Percentiles rank a stretch among this genome's conserved stretches.
Evolutionary conservation across 768 basidiomycete genomes (phyloP).

Genomic region (Mycena galericulata): DNA sequence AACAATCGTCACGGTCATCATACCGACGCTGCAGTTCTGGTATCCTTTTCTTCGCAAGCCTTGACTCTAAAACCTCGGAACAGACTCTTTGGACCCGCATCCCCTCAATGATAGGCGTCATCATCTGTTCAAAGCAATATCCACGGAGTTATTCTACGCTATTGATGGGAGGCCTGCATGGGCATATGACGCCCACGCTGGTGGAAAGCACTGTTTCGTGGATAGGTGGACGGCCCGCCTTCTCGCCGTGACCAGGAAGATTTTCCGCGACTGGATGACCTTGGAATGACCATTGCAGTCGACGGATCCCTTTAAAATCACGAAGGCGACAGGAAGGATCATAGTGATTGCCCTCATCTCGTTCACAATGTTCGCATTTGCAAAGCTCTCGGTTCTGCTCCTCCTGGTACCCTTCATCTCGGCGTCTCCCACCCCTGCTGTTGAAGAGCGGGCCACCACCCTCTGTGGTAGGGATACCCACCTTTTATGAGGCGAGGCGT

Average conservation of each 20-base stretch:
- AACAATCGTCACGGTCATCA: no score
- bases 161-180: not conserved
- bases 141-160: not conserved
- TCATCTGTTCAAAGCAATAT: not conserved
- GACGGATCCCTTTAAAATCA: slow-evolving; percentile 8
- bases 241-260: slow-evolving; percentile 23
- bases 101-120: not conserved
- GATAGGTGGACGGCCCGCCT: slow-evolving; percentile 6
- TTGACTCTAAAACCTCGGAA: slow-evolving; percentile 2
- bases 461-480: slow-evolving; percentile 47
- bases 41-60: no score
- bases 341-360: not conserved
- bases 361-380: slow-evolving; percentile 26
- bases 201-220: not conserved
- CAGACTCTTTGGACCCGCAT: not conserved
- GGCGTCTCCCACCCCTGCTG: slow-evolving; percentile 45
- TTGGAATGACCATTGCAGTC: no score
- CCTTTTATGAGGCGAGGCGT: not conserved
- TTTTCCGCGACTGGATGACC: slow-evolving; percentile 20
- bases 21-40: no score
- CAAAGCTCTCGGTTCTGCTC: slow-evolving; percentile 44
- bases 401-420: slow-evolving; percentile 45
- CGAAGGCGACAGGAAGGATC: not conserved
- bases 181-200: slow-evolving; percentile 22
- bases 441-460: slow-evolving; percentile 40